Conservation (phyloP, 2,329 filamentous ascomycete species). For the Neoarthrinium moseri region DNA sequence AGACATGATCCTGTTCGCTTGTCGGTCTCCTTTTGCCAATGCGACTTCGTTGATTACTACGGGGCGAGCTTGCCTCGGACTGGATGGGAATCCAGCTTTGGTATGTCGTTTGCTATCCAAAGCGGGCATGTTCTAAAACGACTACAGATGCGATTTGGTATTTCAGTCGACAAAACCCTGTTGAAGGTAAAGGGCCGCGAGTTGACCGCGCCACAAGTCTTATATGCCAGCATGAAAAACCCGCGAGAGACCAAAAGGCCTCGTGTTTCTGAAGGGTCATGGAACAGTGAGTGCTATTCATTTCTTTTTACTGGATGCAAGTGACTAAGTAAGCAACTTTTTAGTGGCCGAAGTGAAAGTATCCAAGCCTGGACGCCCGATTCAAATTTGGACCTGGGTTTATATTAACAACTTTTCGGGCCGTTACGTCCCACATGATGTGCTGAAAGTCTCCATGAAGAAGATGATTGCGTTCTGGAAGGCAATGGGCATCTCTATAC, state of each 20-base stretch:
- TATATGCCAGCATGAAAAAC: conserved; percentile 45
- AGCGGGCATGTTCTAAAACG: too few species aligned
- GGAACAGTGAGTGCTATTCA: conserved; percentile 52
- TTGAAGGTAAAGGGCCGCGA: conserved; percentile 73
- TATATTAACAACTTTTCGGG: conserved; percentile 28
- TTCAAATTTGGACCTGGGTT: conserved; percentile 51
- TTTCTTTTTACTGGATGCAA: neutral
- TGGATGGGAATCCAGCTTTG: conserved; percentile 50
- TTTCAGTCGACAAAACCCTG: conserved; percentile 59
- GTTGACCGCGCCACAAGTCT: conserved; percentile 57
- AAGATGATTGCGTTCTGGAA: conserved; percentile 3
- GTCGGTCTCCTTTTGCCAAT: conserved; percentile 64
- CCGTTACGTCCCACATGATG: conserved; percentile 5
- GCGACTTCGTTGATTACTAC: conserved; percentile 61
- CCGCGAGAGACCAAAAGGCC: conserved; percentile 33
- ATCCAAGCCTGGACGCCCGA: conserved; percentile 41
- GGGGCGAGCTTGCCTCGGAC: conserved; percentile 56
- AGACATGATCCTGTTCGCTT: conserved; percentile 71
- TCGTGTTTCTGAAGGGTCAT: conserved; percentile 50
- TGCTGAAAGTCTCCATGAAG: neutral
- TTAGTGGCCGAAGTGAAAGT: conserved; percentile 55
- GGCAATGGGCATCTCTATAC: neutral
- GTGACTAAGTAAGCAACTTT: neutral
- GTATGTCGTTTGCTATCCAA: too few species aligned
- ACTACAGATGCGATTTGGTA: conserved; percentile 51